A percentile compares a stretch with the other conserved stretches of the same genome.
These are phyloP conservation scores for Chaetoceros tenuissimus DNA, from an alignment of 108 stramenopile species.

Conservation along the genomic window DNA sequence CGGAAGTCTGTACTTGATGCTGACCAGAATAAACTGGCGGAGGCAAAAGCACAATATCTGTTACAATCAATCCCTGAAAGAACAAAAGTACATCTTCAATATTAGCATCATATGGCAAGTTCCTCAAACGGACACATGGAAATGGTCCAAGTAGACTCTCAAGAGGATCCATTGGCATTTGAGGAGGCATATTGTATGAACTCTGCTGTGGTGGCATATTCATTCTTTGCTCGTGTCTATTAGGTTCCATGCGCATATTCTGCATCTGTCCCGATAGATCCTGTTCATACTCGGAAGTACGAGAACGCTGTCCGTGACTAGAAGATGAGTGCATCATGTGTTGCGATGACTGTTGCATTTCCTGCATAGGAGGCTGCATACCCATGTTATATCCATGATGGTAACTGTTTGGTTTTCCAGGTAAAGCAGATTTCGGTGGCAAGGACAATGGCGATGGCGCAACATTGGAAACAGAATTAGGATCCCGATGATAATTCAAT, in stretches of 20 bases:
- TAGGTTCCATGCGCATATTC: too few relatives aligned
- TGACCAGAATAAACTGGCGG: constrained; percentile 13
- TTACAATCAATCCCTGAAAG: constrained; percentile 89
- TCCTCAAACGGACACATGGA: constrained; percentile 83
- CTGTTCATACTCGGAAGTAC: too few relatives aligned
- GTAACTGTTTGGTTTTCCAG: neutral
- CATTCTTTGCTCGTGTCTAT: neutral
- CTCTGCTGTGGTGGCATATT: neutral
- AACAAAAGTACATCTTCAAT: constrained; percentile 87
- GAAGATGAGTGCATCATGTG: too few relatives aligned
- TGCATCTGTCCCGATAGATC: too few relatives aligned
- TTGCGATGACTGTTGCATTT: too few relatives aligned
- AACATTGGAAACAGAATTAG: neutral
- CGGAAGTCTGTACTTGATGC: constrained; percentile 37
- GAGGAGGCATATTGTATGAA: neutral
- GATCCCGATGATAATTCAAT: too few relatives aligned
- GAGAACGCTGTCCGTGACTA: too few relatives aligned
- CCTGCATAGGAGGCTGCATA: too few relatives aligned
- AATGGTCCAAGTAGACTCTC: constrained; percentile 87
- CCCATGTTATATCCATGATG: too few relatives aligned
- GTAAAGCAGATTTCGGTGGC: too few relatives aligned
- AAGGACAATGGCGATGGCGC: neutral
- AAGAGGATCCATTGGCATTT: constrained; percentile 43
- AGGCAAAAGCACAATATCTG: constrained; percentile 80
- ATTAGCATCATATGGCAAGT: constrained; percentile 86